Evolutionary conservation across 768 basidiomycete species (phyloP), one percentile per base, ranked within the genome.

Genomic region (Stropharia rugosoannulata): DNA sequence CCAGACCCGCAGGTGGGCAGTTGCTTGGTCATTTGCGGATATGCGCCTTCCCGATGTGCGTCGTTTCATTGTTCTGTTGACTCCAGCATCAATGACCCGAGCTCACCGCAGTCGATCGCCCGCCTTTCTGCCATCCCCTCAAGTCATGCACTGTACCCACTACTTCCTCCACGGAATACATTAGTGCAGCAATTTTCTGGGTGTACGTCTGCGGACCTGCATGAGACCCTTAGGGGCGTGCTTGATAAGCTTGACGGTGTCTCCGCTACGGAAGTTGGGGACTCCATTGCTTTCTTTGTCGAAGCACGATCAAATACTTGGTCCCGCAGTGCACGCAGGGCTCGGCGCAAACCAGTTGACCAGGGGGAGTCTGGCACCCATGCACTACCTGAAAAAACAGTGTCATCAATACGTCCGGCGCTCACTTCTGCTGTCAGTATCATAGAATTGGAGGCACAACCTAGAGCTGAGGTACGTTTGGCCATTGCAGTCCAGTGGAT

Each of bases 1-100:
- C 0, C 83, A 87, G 54, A 98, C 96, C 0, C 80, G 88, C 1
- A 82, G 97, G n/a, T 98, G 95, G 94, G 91, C 87, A 0, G 70
- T 98, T 2, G 93, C 82, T 0, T 98, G 96, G 96, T 94, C 90
- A 0, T 85, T 87, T 51, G 74, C 71, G 2, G 77, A 80, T 27
- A 67, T 67, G 12, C 83, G 84, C 6, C 71, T 97, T 29, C 86
- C 92, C 1, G 93, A 97, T 59, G 96, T 95, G 66, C 49, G 90
- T 75, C 10, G 16, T 18, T n/a, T 36, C 11, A 3, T 1, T 36
- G 32, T 37, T 43, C 22, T 11, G 11, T 18, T 15, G 37, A 12
- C 19, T 22, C 55, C 16, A 39, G 18, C 11, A 29, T 37, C 44
- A 22, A 35, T 51, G 18, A 41, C 7, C 35, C 42, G 3, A 52